These are phyloP conservation scores for Cicer judaicum DNA, from an alignment of 306 rosid genomes.

Conservation along the genomic window DNA sequence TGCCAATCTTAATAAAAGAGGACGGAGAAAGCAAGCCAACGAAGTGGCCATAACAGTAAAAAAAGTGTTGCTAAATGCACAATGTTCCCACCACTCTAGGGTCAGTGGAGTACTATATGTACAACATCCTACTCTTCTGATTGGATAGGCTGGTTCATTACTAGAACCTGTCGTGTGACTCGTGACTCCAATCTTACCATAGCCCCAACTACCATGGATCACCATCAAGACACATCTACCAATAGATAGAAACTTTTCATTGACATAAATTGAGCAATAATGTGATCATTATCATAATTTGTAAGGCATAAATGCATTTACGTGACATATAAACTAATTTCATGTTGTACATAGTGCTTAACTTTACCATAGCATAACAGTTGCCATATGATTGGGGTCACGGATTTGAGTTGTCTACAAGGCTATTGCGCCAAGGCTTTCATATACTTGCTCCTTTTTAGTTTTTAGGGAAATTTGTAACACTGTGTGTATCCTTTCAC, in stretches of 20 bases:
- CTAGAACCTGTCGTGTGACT: slow-evolving; percentile 4
- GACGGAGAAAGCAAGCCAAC: slow-evolving; percentile 3
- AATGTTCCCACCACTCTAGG: slow-evolving; percentile 6
- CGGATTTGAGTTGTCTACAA: not conserved
- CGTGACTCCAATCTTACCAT: slow-evolving; percentile 5
- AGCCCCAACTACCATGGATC: not conserved
- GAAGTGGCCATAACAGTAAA: slow-evolving; percentile 22
- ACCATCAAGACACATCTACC: not conserved
- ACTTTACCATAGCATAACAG: not conserved
- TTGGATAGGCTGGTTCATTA: not conserved
- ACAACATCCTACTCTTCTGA: not conserved
- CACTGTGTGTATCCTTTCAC: too few species aligned
- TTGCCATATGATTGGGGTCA: not conserved
- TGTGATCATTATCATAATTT: not conserved
- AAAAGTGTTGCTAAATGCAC: not conserved
- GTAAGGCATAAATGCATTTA: slow-evolving; percentile 2
- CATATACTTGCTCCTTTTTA: too few species aligned
- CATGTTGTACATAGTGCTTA: not conserved
- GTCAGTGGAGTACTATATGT: not conserved
- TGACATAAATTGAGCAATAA: not conserved
- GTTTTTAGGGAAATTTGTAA: too few species aligned
- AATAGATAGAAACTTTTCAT: not conserved
- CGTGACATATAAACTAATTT: not conserved
- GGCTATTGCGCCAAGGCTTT: too few species aligned
- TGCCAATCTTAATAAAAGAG: slow-evolving; percentile 25